Percentiles rank a stretch among this genome's conserved stretches.
Conservation (phyloP, 23 red algal species). For the Gracilaria gracilis region DNA sequence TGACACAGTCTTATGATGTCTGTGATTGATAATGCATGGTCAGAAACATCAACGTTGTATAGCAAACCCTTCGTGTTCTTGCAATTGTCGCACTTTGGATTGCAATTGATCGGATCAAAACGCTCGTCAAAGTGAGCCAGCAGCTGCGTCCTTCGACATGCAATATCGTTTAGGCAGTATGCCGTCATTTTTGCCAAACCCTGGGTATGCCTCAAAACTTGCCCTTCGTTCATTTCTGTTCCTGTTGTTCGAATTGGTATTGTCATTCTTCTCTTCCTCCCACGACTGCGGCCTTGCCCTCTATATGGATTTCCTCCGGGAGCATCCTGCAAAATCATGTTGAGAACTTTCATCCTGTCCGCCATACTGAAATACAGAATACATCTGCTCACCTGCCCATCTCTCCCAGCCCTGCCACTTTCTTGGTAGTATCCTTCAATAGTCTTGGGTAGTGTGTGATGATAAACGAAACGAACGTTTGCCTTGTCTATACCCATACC, state of each 20-base stretch:
- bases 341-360: conserved; percentile 80
- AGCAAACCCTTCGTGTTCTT: conserved; percentile 54
- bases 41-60: conserved; percentile 54
- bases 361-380: conserved; percentile 88
- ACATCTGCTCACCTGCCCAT: conserved; percentile 81
- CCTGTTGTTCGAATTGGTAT: conserved; percentile 15
- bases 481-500: conserved; percentile 99
- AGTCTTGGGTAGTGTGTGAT: conserved; percentile 95
- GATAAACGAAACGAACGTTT: conserved; percentile 97
- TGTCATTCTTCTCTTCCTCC: conserved; percentile 12
- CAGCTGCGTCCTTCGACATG: conserved; percentile 82
- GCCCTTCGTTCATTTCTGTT: conserved; percentile 70
- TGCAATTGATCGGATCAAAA: conserved; percentile 82
- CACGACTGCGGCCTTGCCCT: conserved; percentile 44
- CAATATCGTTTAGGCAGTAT: conserved; percentile 93
- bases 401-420: conserved; percentile 93
- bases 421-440: conserved; percentile 99
- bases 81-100: conserved; percentile 97
- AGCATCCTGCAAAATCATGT: conserved; percentile 90
- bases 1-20: conserved; percentile 55
- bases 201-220: conserved; percentile 82
- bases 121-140: conserved; percentile 94
- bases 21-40: conserved; percentile 41
- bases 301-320: conserved; percentile 59
- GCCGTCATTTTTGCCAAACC: conserved; percentile 85